Evolutionary conservation across 2,329 filamentous ascomycete species (phyloP), one percentile per base, ranked within the genome.

Genomic region (Xylariales sp.): DNA sequence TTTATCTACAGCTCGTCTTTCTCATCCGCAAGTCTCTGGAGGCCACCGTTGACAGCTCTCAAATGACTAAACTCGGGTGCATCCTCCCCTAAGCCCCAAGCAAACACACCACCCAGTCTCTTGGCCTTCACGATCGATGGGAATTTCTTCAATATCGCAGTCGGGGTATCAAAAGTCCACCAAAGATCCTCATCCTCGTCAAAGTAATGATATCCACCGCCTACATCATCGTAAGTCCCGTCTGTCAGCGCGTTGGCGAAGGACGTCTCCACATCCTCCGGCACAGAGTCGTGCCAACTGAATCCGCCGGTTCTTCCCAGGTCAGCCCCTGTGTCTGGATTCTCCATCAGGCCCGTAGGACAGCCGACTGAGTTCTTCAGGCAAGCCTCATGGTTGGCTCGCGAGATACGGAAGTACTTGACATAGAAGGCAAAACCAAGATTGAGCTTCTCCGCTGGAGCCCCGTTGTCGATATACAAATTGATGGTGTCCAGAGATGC

Each of bases 341-440:
- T 70, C 59, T 87, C 82, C 44, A 84, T 70, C 3, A 66, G 56
- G 10, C 72, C 70, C 0, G 80, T 78, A 4, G 71, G 68, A 56
- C 82, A 86, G 18, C 78, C 80, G 5, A 82, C 58, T 0, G 79
- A 70, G 3, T 63, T 45, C 1, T 58, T 46, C 3, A 54, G 52
- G 51, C 76, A 80, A 12, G 68, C 59, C 8, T 45, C 32, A 55
- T 68, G 67, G 37, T 73, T 65, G 2, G 74, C 35, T 55, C 68
- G 66, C 34, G 73, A 66, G 3, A 74, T 78, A 37, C 63, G 69
- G 62, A 84, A 86, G 62, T 73, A 86, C 55, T 86, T 86, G 34
- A 76, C 74, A 57, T 86, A 86, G 55, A 82, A 85, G 3, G 80
- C 78, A 40, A 87, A 75, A 0, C 83, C 82, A 3, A 86, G 67